Evolutionary conservation across 208 protist genomes (phyloP), one percentile per base, ranked within the genome.

Genomic region (Trypanosoma rangeli): DNA sequence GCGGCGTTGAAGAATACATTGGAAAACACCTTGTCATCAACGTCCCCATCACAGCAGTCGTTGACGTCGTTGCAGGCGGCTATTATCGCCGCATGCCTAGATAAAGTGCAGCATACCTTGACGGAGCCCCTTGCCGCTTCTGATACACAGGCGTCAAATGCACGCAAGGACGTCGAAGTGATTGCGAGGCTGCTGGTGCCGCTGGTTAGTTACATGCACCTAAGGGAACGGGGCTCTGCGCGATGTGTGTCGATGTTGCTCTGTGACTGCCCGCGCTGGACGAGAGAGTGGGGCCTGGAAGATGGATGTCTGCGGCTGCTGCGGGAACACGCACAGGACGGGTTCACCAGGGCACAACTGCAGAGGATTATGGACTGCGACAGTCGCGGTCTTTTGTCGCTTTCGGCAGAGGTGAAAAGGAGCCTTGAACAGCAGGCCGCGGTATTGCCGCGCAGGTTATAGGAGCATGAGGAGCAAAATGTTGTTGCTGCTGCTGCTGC

Each of bases 261-360:
- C 18, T 62, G 65, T 24, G 65, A 82, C 15, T 80, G 78, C 31
- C 74, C 70, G 18, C 54, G 26, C 9, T 68, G 80, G 68, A 73
- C 68, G 39, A 53, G 31, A 46, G 44, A 74, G 26, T 67, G 74
- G 18, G 53, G 46, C 28, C 39, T 83, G 13, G 59, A 73, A 33
- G 66, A 64, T n/a, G 72, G 58, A 5, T 78, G 75, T 49, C 28
- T 77, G 15, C 46, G 28, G 0, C 58, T 84, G 4, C 24, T 87
- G 18, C 44, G 73, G 1, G 69, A 66, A 35, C 64, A 87, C 55
- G 74, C 63, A 33, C 20, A 53, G 20, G 73, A 81, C 48, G 82
- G 82, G 0, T 87, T 87, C 56, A 77, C 74, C 3, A 76, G 61
- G 18, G 52, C 76, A 46, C 77, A 87, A 48, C 64, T 87, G 46